phyloP scores from a whole-genome alignment of 257 asterid genomes.

The Euphrasia confusa region DNA sequence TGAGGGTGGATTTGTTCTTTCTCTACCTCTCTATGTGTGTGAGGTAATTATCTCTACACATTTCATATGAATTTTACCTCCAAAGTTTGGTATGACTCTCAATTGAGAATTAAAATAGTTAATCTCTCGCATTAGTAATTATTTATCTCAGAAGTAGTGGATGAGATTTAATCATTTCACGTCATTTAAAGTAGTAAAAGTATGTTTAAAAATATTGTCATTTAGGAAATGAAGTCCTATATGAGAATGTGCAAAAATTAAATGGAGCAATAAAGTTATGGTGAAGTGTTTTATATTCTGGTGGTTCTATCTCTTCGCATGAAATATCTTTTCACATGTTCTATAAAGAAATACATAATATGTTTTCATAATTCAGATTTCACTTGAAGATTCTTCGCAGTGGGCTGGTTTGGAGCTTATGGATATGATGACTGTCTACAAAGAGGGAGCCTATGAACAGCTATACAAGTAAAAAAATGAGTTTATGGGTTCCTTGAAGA shows the following conservation, averaged over 20 bases:
- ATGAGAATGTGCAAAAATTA: not conserved
- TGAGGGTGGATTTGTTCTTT: too few species aligned
- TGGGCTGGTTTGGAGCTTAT: too few species aligned
- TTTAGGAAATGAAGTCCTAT: not conserved
- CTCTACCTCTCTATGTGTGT: not conserved
- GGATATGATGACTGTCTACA: too few species aligned
- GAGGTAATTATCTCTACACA: not conserved
- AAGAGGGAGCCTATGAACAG: too few species aligned
- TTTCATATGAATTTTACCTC: not conserved
- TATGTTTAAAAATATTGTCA: not conserved
- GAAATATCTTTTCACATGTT: too few species aligned
- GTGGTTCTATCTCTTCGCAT: constrained; percentile 10
- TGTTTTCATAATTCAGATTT: too few species aligned
- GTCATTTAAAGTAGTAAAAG: not conserved
- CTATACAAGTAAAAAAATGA: too few species aligned
- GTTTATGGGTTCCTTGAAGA: too few species aligned
- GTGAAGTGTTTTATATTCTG: constrained; percentile 18
- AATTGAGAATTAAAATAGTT: not conserved
- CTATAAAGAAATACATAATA: too few species aligned
- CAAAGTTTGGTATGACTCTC: not conserved
- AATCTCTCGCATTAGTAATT: not conserved
- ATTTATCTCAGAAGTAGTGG: not conserved
- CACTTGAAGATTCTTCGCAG: too few species aligned
- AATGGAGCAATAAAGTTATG: not conserved
- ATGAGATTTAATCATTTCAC: not conserved